These are phyloP conservation scores for Smallanthus sonchifolius DNA, from an alignment of 129 eudicot genomes.

Conservation along the genomic window DNA sequence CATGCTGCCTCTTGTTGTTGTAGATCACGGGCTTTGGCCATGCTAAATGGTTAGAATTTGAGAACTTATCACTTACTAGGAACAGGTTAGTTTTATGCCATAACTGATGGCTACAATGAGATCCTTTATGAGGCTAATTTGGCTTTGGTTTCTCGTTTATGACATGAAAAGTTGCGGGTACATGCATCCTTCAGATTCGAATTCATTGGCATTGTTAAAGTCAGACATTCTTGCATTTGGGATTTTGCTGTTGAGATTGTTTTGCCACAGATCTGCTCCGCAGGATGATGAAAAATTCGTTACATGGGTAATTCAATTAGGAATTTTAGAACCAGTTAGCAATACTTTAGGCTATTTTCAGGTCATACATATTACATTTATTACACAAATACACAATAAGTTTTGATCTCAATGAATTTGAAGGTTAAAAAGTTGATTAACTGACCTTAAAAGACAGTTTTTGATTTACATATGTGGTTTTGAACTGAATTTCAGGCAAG, in stretches of 20 bases:
- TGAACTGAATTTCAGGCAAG: constrained; percentile 35
- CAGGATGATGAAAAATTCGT: constrained; percentile 26
- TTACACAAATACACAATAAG: background rate
- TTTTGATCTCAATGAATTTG: background rate
- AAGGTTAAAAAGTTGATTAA: background rate
- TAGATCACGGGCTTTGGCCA: constrained; percentile 51
- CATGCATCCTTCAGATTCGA: constrained; percentile 33
- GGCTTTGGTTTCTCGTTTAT: constrained; percentile 5
- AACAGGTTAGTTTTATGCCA: constrained; percentile 34
- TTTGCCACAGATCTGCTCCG: constrained; percentile 41
- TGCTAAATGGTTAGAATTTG: constrained; percentile 37
- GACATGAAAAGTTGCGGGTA: constrained; percentile 35
- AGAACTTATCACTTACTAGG: constrained; percentile 17
- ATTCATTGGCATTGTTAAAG: constrained; percentile 24
- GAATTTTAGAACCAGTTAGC: background rate
- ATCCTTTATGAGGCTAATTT: background rate
- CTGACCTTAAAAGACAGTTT: constrained; percentile 1
- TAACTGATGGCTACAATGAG: background rate
- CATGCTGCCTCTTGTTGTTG: background rate
- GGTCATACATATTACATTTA: background rate
- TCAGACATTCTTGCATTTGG: constrained; percentile 45
- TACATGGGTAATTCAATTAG: constrained; percentile 35
- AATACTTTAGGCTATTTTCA: background rate
- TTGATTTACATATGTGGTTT: background rate
- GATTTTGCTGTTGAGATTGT: constrained; percentile 42